Base-by-base conservation (phyloP, 2,329 filamentous ascomycete genomes). In the Ophiognomonia clavigignenti-juglandacearum region DNA sequence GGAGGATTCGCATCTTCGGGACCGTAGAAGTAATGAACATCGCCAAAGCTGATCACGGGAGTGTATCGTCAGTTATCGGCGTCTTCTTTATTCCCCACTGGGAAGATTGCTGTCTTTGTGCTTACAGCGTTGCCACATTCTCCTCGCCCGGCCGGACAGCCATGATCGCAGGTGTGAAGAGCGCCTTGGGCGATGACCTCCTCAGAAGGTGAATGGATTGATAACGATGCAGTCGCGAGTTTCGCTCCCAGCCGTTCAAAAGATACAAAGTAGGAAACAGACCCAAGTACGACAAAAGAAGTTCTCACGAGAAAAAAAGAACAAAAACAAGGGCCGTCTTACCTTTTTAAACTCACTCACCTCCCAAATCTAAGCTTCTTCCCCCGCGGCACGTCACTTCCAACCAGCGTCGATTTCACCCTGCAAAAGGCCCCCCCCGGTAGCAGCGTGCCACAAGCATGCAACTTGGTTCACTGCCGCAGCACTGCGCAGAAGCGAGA, bases 11-110 rank as follows among this genome's bases (percentile, higher is more conserved):
- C 72, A 6, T 74, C 73, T 3, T 83, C 82, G n/a, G 82, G 75
- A 22, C 78, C 76, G 66, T 90, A 88, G 65, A 82, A 89, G 65
- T 90, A 91, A 64, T 91, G 87, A 45, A 90, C 63, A 59, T 92
- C 87, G 53, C 79, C 85, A 59, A 88, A 90, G 58, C 86, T 91
- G 53, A 13, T 19, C 38, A 7, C 1, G 23, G 29, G 14, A 38
- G 46, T 22, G 19, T 22, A 29, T n/a, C 50, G 53, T 61, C 54
- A 65, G 59, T 56, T 48, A 56, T 29, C 22, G 24, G 22, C 29
- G 6, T 6, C 3, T 14, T 4, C 5, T 34, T 16, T 8, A 16
- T 7, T 16, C 4, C 31, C n/a, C 9, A 16, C 31, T 16, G 9
- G 11, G 6, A 9, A 23, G 40, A n/a, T 22, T 34, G 13, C 16